Evolutionary conservation across 257 asterid species (phyloP).

Genomic region (Solanum virginianum): DNA sequence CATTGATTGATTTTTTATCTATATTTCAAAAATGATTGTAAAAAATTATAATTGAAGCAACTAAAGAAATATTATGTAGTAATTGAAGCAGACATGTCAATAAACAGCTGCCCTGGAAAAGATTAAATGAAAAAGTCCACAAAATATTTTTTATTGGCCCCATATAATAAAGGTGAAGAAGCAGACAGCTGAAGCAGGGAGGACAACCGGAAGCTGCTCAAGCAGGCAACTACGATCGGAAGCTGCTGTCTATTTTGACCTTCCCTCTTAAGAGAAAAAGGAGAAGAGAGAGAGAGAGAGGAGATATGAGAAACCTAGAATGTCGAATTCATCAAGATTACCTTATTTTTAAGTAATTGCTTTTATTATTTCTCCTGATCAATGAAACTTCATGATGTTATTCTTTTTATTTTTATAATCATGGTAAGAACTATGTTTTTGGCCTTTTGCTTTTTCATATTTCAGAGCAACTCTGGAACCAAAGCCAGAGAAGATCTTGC

Average conservation of each 20-base stretch:
- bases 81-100: too few species aligned
- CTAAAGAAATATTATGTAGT: too few species aligned
- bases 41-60: too few species aligned
- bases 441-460: not conserved
- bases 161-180: too few species aligned
- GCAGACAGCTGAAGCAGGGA: too few species aligned
- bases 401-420: not conserved
- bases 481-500: slow-evolving; percentile 98
- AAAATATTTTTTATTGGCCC: too few species aligned
- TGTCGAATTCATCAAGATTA: not conserved
- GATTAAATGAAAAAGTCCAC: too few species aligned
- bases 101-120: too few species aligned
- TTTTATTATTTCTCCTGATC: not conserved
- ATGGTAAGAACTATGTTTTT: not conserved
- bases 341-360: not conserved
- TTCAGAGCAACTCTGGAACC: slow-evolving; percentile 93
- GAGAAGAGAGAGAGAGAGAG: not conserved
- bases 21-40: too few species aligned
- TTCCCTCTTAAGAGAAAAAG: not conserved
- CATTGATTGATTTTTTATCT: too few species aligned
- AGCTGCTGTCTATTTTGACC: not conserved
- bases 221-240: too few species aligned
- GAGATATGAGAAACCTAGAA: not conserved
- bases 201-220: too few species aligned
- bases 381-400: not conserved